Evolutionary conservation across 1,284 basidiomycete genomes (phyloP).

Genomic region (Albatrellus sp.): DNA sequence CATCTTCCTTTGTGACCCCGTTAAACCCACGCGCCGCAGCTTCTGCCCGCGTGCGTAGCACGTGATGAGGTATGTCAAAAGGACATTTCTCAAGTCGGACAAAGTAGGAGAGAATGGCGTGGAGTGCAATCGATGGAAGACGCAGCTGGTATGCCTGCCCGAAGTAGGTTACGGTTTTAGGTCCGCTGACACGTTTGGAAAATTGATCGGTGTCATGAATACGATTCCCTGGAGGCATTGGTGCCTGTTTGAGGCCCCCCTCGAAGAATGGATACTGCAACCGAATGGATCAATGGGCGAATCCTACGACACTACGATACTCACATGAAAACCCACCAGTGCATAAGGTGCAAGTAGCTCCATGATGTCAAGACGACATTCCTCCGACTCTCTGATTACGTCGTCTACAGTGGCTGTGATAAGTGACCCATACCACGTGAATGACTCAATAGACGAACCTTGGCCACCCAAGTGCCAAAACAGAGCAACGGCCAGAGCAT

Average conservation of each 20-base stretch:
- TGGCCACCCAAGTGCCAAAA: conserved; percentile 34
- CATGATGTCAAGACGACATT: conserved; percentile 22
- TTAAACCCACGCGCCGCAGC: conserved; percentile 22
- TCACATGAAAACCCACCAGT: conserved; percentile 35
- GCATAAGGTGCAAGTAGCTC: conserved; percentile 29
- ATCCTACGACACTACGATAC: conserved; percentile 14
- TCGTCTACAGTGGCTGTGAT: conserved; percentile 21
- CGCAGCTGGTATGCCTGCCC: conserved; percentile 20
- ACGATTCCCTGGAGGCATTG: too few relatives aligned
- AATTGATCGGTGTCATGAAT: conserved; percentile 3
- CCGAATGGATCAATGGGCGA: background rate
- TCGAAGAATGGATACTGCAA: conserved; percentile 19
- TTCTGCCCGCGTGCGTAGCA: conserved; percentile 17
- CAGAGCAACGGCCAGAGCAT: conserved; percentile 31
- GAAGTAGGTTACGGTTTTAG: conserved; percentile 26
- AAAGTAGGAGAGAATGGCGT: conserved; percentile 34
- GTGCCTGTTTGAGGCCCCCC: conserved; percentile 4
- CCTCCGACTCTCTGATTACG: conserved; percentile 19
- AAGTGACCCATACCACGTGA: background rate
- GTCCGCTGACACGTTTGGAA: conserved; percentile 8
- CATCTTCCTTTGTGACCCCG: conserved; percentile 32
- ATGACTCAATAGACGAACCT: conserved; percentile 2
- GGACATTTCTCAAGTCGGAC: conserved; percentile 24
- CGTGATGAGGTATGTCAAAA: conserved; percentile 24
- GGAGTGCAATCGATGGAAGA: conserved; percentile 29